Percentiles rank a stretch among this genome's conserved stretches.
phyloP scores from a whole-genome alignment of 192 early-diverging fungal genomes.

The Umbelopsis sp. region DNA sequence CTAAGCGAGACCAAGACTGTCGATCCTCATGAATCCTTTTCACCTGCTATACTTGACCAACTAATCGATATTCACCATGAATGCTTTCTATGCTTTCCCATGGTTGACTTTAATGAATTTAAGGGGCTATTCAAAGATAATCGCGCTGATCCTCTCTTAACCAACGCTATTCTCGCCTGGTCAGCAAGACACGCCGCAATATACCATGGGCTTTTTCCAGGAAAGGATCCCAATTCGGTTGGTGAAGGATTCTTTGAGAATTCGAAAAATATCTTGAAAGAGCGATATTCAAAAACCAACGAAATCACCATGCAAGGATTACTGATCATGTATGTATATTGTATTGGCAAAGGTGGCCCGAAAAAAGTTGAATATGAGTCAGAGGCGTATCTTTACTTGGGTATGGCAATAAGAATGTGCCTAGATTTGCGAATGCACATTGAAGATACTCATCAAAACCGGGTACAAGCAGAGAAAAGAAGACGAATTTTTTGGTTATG shows the following conservation, averaged over 20 bases:
- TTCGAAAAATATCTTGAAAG: slow-evolving; percentile 14
- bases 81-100: slow-evolving; percentile 25
- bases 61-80: slow-evolving; percentile 22
- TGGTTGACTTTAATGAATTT: slow-evolving; percentile 3
- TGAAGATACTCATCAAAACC: background rate
- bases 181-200: slow-evolving; percentile 23
- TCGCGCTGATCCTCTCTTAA: slow-evolving; percentile 13
- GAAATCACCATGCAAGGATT: slow-evolving; percentile 20
- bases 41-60: background rate
- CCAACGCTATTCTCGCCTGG: slow-evolving; percentile 26
- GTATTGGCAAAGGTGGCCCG: slow-evolving; percentile 6
- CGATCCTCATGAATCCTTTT: background rate
- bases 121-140: background rate
- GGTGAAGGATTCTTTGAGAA: slow-evolving; percentile 22
- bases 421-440: slow-evolving; percentile 30
- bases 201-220: slow-evolving; percentile 26
- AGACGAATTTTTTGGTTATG: slow-evolving; percentile 22
- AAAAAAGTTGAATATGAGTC: slow-evolving; percentile 21
- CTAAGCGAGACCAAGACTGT: background rate
- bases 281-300: slow-evolving; percentile 13
- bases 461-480: background rate
- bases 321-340: slow-evolving; percentile 29
- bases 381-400: slow-evolving; percentile 30
- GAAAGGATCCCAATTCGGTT: slow-evolving; percentile 22
- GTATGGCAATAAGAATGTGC: slow-evolving; percentile 29